These are phyloP conservation scores for Candida hispaniensis DNA, from an alignment of 805 yeast genomes.

Conservation along the genomic window DNA sequence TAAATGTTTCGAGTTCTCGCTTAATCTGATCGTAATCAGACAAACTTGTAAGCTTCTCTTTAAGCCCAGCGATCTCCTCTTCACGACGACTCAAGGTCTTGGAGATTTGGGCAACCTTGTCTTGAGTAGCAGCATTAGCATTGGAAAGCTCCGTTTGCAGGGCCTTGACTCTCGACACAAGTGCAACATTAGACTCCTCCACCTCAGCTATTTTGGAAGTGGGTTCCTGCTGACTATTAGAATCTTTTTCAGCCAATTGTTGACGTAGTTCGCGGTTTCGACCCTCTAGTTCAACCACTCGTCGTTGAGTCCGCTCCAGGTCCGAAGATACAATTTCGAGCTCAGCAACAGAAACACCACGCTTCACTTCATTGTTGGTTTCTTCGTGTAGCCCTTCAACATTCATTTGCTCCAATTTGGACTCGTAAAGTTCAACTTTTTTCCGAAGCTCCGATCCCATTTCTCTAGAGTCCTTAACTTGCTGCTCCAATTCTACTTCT, in stretches of 20 bases:
- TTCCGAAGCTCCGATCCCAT: slow-evolving; percentile 57
- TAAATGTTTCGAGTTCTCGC: slow-evolving; percentile 58
- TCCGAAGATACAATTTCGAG: slow-evolving; percentile 64
- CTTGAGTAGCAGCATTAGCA: slow-evolving; percentile 24
- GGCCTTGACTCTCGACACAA: slow-evolving; percentile 48
- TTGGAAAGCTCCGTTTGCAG: slow-evolving; percentile 27
- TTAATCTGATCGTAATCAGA: slow-evolving; percentile 74
- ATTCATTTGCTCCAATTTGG: slow-evolving; percentile 31
- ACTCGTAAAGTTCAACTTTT: slow-evolving; percentile 51
- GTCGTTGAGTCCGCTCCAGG: slow-evolving; percentile 55
- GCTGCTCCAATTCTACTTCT: slow-evolving; percentile 42
- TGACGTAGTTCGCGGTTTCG: slow-evolving; percentile 66
- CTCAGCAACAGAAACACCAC: slow-evolving; percentile 28
- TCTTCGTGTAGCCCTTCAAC: slow-evolving; percentile 5
- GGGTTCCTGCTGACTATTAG: slow-evolving; percentile 34
- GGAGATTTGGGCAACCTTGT: slow-evolving; percentile 24
- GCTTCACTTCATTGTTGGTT: slow-evolving; percentile 6
- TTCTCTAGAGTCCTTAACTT: slow-evolving; percentile 41
- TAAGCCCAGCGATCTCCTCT: slow-evolving; percentile 43
- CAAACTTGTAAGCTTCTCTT: slow-evolving; percentile 39
- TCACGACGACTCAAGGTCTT: slow-evolving; percentile 5
- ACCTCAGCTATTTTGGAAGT: slow-evolving; percentile 17
- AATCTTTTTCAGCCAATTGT: slow-evolving; percentile 42
- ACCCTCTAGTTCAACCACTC: slow-evolving; percentile 60
- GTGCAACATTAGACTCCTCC: slow-evolving; percentile 49